These are phyloP conservation scores for Kluyveromyces nonfermentans DNA, from an alignment of 805 yeast species.

Conservation along the genomic window DNA sequence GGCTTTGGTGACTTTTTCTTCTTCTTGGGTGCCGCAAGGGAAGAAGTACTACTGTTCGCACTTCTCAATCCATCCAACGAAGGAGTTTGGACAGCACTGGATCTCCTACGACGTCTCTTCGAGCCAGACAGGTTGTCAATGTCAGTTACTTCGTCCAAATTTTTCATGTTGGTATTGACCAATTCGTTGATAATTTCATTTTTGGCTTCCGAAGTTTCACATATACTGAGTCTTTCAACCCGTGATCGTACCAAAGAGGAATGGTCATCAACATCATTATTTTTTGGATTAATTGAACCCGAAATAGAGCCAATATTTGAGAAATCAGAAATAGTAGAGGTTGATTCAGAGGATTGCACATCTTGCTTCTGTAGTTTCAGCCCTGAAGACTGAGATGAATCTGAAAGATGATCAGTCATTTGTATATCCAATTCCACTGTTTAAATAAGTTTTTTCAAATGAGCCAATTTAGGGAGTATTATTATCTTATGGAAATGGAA, in stretches of 20 bases:
- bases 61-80: conserved; percentile 4
- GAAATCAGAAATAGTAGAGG: not conserved
- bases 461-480: too few relatives aligned
- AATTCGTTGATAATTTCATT: conserved; percentile 9
- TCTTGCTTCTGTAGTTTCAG: not conserved
- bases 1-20: conserved; percentile 25
- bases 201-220: conserved; percentile 10
- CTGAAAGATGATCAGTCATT: not conserved
- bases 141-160: conserved; percentile 1
- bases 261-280: not conserved
- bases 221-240: conserved; percentile 23
- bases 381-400: not conserved
- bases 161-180: conserved; percentile 5
- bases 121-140: conserved; percentile 2
- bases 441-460: too few relatives aligned
- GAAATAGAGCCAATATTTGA: not conserved
- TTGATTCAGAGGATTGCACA: not conserved
- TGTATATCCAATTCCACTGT: too few relatives aligned
- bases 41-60: not conserved
- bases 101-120: conserved; percentile 21
- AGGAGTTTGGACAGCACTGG: conserved; percentile 14
- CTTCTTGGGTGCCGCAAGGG: conserved; percentile 16
- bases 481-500: too few relatives aligned
- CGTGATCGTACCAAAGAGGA: conserved; percentile 6
- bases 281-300: not conserved